Conservation (phyloP, 169 alveolate species). For the Perkinsus marinus region DNA sequence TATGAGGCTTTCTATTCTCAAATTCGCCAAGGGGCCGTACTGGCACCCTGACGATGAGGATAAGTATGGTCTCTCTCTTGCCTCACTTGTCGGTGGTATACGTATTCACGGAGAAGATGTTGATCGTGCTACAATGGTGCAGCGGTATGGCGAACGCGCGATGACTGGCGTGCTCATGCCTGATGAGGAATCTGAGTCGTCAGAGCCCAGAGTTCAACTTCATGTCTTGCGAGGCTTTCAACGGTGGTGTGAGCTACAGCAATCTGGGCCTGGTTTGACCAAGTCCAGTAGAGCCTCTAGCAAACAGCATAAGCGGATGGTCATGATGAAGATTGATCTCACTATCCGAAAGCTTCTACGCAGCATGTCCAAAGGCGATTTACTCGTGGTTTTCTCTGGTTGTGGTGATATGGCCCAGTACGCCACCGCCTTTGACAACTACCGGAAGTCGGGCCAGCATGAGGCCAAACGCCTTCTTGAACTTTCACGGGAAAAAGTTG, state of each 20-base stretch:
- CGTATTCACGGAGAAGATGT: neutral
- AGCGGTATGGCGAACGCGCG: neutral
- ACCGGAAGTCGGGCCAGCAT: neutral
- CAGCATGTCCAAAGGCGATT: neutral
- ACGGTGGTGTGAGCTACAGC: slow-evolving; percentile 4
- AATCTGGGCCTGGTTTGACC: neutral
- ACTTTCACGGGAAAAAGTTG: neutral
- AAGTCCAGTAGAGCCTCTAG: neutral
- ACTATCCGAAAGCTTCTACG: neutral
- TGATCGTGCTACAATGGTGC: neutral
- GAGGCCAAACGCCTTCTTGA: neutral
- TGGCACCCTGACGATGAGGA: neutral
- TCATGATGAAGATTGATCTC: slow-evolving; percentile 1
- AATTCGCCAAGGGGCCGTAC: slow-evolving; percentile 19
- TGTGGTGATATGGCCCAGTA: slow-evolving; percentile 18
- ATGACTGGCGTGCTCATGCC: neutral
- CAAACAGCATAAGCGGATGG: neutral
- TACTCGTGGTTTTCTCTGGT: slow-evolving; percentile 11
- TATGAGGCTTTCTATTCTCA: slow-evolving; percentile 12
- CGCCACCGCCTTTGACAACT: neutral
- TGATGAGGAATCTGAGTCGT: neutral
- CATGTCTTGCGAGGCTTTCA: neutral
- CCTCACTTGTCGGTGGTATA: slow-evolving; percentile 1
- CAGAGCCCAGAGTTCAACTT: slow-evolving; percentile 1
- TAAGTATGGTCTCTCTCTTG: neutral